Percentiles rank a stretch among this genome's conserved stretches.
Conservation (phyloP, 805 yeast species). For the Nakazawaea holstii region DNA sequence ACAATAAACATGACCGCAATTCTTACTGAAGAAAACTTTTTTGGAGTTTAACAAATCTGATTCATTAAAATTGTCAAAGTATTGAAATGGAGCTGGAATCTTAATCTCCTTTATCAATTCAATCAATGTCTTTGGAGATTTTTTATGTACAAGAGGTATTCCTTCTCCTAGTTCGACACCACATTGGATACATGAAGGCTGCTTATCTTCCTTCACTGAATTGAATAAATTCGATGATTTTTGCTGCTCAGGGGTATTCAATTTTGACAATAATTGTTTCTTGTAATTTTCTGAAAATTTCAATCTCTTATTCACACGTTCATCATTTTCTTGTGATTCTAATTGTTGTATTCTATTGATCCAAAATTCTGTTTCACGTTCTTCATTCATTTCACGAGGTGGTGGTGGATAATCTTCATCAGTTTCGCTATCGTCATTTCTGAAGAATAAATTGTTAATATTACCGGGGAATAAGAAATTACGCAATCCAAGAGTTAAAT, state of each 20-base stretch:
- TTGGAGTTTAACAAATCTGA: constrained; percentile 57
- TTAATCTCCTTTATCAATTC: constrained; percentile 22
- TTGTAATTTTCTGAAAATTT: constrained; percentile 18
- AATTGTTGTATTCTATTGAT: constrained; percentile 9
- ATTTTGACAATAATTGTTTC: constrained; percentile 12
- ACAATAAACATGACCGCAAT: constrained; percentile 84
- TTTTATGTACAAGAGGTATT: constrained; percentile 45
- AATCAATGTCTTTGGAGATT: constrained; percentile 21
- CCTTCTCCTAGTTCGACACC: constrained; percentile 73
- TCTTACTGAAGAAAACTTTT: constrained; percentile 51
- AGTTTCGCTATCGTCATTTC: constrained; percentile 2
- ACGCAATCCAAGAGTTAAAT: constrained; percentile 1
- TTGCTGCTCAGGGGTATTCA: constrained; percentile 14
- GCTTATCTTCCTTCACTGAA: constrained; percentile 27
- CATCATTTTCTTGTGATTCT: constrained; percentile 6
- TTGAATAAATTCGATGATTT: constrained; percentile 15
- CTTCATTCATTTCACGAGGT: neutral
- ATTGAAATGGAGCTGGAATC: constrained; percentile 19
- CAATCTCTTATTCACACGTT: constrained; percentile 1
- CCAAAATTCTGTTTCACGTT: constrained; percentile 7
- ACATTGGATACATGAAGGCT: constrained; percentile 60
- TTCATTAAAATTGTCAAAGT: constrained; percentile 34
- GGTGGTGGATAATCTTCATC: neutral
- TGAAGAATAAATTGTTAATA: constrained; percentile 1
- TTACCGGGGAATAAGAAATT: constrained; percentile 2